phyloP scores from a whole-genome alignment of 1,284 basidiomycete species.

The Naganishia cerealis region DNA sequence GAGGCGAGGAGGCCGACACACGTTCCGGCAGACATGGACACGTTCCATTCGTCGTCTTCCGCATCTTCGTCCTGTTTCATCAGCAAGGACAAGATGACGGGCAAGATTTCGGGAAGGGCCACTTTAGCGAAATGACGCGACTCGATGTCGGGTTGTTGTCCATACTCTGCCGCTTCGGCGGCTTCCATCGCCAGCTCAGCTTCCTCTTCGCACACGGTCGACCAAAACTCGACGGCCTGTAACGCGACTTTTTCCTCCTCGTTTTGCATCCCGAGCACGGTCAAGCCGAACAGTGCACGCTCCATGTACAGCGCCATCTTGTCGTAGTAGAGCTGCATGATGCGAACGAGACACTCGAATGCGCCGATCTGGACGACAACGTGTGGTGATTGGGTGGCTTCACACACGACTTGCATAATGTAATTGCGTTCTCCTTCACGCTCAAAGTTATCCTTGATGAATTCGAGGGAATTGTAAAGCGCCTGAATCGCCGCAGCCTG shows the following conservation, averaged over 20 bases:
- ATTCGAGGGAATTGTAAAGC: slow-evolving; percentile 93
- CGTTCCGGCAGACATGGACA: slow-evolving; percentile 95
- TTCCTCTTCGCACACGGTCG: slow-evolving; percentile 97
- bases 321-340: slow-evolving; percentile 98
- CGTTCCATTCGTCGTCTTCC: slow-evolving; percentile 98
- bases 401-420: slow-evolving; percentile 99
- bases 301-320: slow-evolving; percentile 99
- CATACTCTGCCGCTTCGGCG: slow-evolving; percentile 88
- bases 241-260: slow-evolving; percentile 85
- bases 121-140: slow-evolving; percentile 91
- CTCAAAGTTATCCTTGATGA: slow-evolving; percentile 96
- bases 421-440: slow-evolving; percentile 98
- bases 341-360: slow-evolving; percentile 92
- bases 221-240: slow-evolving; percentile 99
- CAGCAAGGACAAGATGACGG: slow-evolving; percentile 83
- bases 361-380: slow-evolving; percentile 84
- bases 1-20: slow-evolving; percentile 85
- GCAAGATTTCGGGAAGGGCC: slow-evolving; percentile 89
- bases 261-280: slow-evolving; percentile 98
- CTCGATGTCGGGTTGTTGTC: slow-evolving; percentile 82
- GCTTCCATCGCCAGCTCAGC: slow-evolving; percentile 89
- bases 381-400: slow-evolving; percentile 84
- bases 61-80: slow-evolving; percentile 94
- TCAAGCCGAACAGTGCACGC: slow-evolving; percentile 92
- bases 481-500: slow-evolving; percentile 94